phyloP scores from a whole-genome alignment of 345 rosid species.

The Noccaea bulbosa region DNA sequence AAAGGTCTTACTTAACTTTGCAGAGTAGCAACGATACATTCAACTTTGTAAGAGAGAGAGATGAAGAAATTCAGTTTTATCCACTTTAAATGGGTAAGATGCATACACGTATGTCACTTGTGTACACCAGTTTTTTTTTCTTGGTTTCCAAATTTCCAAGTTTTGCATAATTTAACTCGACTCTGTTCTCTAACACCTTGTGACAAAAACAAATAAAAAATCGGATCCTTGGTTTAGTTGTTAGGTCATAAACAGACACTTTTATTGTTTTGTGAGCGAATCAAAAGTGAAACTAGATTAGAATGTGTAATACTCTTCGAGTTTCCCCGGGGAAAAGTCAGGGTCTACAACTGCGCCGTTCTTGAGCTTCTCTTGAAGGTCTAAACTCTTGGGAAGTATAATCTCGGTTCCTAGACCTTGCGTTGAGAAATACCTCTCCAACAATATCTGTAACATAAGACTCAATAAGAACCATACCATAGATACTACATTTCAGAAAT shows the following conservation, averaged over 20 bases:
- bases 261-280: neutral
- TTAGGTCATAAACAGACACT: neutral
- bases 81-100: conserved; percentile 38
- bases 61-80: conserved; percentile 24
- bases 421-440: conserved; percentile 77
- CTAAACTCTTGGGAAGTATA: conserved; percentile 68
- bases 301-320: conserved; percentile 39
- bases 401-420: conserved; percentile 68
- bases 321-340: conserved; percentile 52
- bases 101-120: conserved; percentile 34
- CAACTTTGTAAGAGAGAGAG: conserved; percentile 16
- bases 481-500: neutral
- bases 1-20: conserved; percentile 18
- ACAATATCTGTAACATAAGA: conserved; percentile 61
- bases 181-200: conserved; percentile 11
- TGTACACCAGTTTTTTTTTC: conserved; percentile 23
- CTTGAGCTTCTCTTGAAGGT: conserved; percentile 74
- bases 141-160: neutral
- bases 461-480: neutral
- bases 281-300: neutral
- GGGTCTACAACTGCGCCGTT: conserved; percentile 55
- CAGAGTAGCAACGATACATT: neutral
- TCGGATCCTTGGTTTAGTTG: neutral
- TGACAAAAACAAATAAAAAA: neutral
- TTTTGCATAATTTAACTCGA: neutral